phyloP scores from a whole-genome alignment of 305 asterid genomes.

The Solanum hybrid region DNA sequence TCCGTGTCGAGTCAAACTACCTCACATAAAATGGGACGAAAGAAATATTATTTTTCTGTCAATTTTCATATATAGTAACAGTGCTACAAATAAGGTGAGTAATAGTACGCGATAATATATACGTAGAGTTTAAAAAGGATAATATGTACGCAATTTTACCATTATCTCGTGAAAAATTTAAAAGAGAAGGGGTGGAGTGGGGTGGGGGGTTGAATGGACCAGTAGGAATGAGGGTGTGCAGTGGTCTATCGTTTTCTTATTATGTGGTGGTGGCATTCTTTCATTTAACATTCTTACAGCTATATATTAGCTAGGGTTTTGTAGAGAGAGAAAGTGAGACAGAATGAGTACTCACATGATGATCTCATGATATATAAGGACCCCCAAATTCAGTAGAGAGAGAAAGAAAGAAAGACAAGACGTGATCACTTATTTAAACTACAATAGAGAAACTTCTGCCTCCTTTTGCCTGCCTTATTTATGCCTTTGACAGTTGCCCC shows the following conservation, averaged over 20 bases:
- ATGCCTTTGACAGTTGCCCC: neutral
- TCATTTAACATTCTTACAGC: conserved; percentile 3
- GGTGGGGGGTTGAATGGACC: neutral
- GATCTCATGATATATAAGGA: conserved; percentile 1
- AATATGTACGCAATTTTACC: neutral
- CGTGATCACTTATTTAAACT: neutral
- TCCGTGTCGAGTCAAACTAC: neutral
- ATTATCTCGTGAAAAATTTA: neutral
- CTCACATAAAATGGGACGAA: neutral
- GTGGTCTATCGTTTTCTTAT: neutral
- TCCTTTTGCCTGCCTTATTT: neutral
- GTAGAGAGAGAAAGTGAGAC: neutral
- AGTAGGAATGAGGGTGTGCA: neutral
- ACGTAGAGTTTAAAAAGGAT: neutral
- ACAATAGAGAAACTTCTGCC: conserved; percentile 5
- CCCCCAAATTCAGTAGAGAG: neutral
- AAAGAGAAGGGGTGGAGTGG: neutral
- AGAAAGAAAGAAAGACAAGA: neutral
- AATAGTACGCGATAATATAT: neutral
- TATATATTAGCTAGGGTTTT: neutral
- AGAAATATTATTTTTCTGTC: neutral
- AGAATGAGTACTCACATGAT: conserved; percentile 5
- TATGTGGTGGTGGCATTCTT: conserved; percentile 2
- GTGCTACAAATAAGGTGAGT: neutral
- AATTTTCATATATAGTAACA: neutral